Evolutionary conservation across 2,329 filamentous ascomycete genomes (phyloP).

Genomic region (Colletotrichum sp.): DNA sequence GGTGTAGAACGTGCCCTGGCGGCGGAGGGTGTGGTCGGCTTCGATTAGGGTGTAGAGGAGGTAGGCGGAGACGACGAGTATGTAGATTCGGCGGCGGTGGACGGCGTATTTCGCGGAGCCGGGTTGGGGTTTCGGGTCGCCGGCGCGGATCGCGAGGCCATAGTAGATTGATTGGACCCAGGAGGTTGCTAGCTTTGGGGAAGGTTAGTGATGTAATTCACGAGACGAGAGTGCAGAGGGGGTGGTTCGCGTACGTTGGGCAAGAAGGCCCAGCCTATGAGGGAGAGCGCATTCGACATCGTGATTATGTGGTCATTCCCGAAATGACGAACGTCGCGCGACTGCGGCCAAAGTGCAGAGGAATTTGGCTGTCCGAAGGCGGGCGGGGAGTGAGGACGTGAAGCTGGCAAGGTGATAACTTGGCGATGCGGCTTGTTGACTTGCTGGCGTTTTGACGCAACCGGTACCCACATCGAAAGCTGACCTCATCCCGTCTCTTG

Average conservation of each 20-base stretch:
- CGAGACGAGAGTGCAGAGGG: background rate
- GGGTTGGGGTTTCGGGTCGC: constrained; percentile 77
- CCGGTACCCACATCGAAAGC: background rate
- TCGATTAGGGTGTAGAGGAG: constrained; percentile 93
- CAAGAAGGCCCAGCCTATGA: constrained; percentile 63
- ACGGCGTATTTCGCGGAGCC: constrained; percentile 71
- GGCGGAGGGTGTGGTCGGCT: constrained; percentile 80
- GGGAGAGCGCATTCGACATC: constrained; percentile 54
- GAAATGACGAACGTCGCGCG: background rate
- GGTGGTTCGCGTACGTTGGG: constrained; percentile 49
- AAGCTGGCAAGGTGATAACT: background rate
- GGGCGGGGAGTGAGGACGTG: background rate
- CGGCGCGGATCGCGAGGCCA: constrained; percentile 85
- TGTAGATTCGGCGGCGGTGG: constrained; percentile 84
- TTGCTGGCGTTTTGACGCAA: background rate
- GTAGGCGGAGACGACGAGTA: constrained; percentile 82
- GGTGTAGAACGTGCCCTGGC: constrained; percentile 78
- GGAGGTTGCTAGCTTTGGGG: constrained; percentile 72
- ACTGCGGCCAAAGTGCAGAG: background rate
- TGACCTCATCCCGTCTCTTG: background rate
- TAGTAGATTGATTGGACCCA: constrained; percentile 86
- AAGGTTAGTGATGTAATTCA: background rate
- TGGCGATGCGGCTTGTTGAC: background rate
- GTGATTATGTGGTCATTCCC: background rate
- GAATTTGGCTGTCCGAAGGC: background rate